These are phyloP conservation scores for Debaryomycetaceae sp. DNA, from an alignment of 1,139 yeast genomes.

Conservation along the genomic window DNA sequence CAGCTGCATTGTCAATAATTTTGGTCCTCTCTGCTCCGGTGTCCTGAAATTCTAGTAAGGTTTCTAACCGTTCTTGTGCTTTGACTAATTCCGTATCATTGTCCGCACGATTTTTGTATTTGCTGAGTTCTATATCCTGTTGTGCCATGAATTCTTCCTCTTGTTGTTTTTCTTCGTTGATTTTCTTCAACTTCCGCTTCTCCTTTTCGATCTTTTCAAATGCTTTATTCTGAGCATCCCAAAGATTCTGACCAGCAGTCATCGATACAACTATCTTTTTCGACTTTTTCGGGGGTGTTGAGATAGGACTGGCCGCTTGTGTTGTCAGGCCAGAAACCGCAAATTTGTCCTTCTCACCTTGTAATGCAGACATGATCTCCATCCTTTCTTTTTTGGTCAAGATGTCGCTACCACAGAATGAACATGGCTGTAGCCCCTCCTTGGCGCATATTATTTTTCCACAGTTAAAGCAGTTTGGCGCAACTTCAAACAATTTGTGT, in stretches of 20 bases:
- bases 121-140: constrained; percentile 37
- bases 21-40: constrained; percentile 86
- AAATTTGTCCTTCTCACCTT: constrained; percentile 36
- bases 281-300: constrained; percentile 18
- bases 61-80: constrained; percentile 74
- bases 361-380: constrained; percentile 54
- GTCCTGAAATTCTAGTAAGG: constrained; percentile 73
- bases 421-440: constrained; percentile 90
- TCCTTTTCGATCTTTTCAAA: constrained; percentile 50
- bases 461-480: constrained; percentile 91
- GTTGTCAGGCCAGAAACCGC: constrained; percentile 8
- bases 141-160: constrained; percentile 23
- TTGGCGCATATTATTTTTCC: constrained; percentile 89
- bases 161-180: constrained; percentile 18
- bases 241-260: constrained; percentile 60
- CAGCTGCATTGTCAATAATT: constrained; percentile 92
- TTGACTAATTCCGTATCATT: constrained; percentile 52
- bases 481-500: constrained; percentile 84
- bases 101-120: constrained; percentile 30
- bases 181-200: constrained; percentile 19
- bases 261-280: constrained; percentile 50
- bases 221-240: constrained; percentile 65
- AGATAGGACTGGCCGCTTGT: constrained; percentile 14
- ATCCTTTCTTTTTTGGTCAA: constrained; percentile 56
- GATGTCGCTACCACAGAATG: constrained; percentile 71